Conservation (phyloP, 2,329 filamentous ascomycete species). For the Cladosporium phlei region DNA sequence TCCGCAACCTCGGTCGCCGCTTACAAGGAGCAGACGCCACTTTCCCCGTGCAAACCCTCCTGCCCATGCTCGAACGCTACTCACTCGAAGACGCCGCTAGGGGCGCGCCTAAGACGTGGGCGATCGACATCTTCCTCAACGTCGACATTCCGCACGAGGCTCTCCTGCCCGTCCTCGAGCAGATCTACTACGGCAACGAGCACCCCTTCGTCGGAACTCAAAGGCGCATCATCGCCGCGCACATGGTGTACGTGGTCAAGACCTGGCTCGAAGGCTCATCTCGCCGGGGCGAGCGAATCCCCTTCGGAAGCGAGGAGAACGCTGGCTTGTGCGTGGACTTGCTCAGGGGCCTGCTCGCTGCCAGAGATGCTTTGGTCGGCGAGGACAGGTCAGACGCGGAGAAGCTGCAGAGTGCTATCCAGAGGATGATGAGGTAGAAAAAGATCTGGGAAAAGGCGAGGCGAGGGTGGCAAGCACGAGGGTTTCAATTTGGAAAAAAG, state of each 20-base stretch:
- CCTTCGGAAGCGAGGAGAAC: slow-evolving; percentile 59
- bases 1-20: slow-evolving; percentile 54
- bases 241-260: slow-evolving; percentile 58
- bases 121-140: slow-evolving; percentile 61
- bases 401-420: slow-evolving; percentile 15
- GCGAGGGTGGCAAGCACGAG: neutral
- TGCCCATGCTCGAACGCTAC: slow-evolving; percentile 54
- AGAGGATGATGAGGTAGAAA: slow-evolving; percentile 13
- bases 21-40: slow-evolving; percentile 35
- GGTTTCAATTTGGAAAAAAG: neutral
- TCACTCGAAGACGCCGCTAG: slow-evolving; percentile 47
- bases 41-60: slow-evolving; percentile 39
- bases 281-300: slow-evolving; percentile 46
- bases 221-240: slow-evolving; percentile 53
- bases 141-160: slow-evolving; percentile 59
- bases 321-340: slow-evolving; percentile 39
- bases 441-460: no score
- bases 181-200: slow-evolving; percentile 63
- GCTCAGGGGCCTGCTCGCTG: slow-evolving; percentile 22
- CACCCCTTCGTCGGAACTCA: slow-evolving; percentile 57
- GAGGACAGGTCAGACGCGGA: slow-evolving; percentile 21
- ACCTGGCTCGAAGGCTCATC: slow-evolving; percentile 58
- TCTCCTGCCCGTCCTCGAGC: slow-evolving; percentile 58
- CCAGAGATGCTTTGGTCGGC: slow-evolving; percentile 22
- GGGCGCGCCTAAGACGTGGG: slow-evolving; percentile 52